Conservation (phyloP, 1,284 basidiomycete genomes). For the Apiotrichum porosum region DNA sequence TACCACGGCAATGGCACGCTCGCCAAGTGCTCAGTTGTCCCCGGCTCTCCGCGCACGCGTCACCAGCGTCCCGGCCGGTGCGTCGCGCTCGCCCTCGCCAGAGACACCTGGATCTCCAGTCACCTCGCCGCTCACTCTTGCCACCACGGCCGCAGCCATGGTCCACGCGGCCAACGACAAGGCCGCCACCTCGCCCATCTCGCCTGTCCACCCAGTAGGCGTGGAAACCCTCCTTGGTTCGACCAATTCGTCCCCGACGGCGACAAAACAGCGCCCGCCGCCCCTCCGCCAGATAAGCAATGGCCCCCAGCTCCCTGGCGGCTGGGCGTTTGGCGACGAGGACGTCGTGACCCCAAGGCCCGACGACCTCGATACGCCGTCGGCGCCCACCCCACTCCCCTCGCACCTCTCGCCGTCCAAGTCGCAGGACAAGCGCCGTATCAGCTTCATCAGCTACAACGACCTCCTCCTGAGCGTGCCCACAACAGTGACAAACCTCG, state of each 20-base stretch:
- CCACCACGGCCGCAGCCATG: neutral
- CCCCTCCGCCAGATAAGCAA: slow-evolving; percentile 31
- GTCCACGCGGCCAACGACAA: neutral
- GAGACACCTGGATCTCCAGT: slow-evolving; percentile 1
- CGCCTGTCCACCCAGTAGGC: neutral
- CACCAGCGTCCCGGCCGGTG: slow-evolving; percentile 5
- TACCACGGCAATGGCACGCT: slow-evolving; percentile 27
- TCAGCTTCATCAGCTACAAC: slow-evolving; percentile 79
- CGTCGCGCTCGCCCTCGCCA: slow-evolving; percentile 14
- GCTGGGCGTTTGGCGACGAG: slow-evolving; percentile 31
- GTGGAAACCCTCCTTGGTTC: neutral
- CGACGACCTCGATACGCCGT: neutral
- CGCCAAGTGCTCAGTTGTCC: slow-evolving; percentile 25
- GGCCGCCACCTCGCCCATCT: neutral
- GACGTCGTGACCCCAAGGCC: slow-evolving; percentile 5
- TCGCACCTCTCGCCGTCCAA: slow-evolving; percentile 54
- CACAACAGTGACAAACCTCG: slow-evolving; percentile 62
- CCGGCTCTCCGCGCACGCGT: slow-evolving; percentile 21
- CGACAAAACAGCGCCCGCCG: slow-evolving; percentile 24
- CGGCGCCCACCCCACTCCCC: slow-evolving; percentile 44
- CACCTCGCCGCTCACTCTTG: neutral
- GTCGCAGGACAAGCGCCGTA: slow-evolving; percentile 53
- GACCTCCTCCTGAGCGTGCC: slow-evolving; percentile 75
- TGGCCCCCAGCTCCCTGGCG: slow-evolving; percentile 41
- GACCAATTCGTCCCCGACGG: neutral